These are phyloP conservation scores for Microbotryomycetes sp. DNA, from an alignment of 1,284 basidiomycete species.

Conservation along the genomic window DNA sequence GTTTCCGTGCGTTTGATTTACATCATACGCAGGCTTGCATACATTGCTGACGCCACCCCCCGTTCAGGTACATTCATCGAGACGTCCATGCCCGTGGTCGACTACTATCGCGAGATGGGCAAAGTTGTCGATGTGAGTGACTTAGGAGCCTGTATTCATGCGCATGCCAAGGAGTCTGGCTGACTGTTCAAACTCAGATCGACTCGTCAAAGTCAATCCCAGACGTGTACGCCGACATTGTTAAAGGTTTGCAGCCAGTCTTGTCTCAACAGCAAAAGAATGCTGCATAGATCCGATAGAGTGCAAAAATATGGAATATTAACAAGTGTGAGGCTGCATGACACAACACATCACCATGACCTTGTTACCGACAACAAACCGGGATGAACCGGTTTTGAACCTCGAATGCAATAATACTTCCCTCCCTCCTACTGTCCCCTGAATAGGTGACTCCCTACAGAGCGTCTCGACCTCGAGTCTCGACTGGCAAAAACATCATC, in stretches of 20 bases:
- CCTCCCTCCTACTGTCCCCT: too few species aligned
- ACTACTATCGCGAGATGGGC: slow-evolving; percentile 62
- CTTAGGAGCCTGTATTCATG: neutral
- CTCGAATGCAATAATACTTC: too few species aligned
- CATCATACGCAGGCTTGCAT: neutral
- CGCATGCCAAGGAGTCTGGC: neutral
- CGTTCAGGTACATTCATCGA: slow-evolving; percentile 72
- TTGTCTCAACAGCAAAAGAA: neutral
- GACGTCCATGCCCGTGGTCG: slow-evolving; percentile 93
- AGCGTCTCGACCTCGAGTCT: too few species aligned
- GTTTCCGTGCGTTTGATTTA: slow-evolving; percentile 61
- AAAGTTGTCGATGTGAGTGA: slow-evolving; percentile 73
- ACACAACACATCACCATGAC: too few species aligned
- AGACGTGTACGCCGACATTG: slow-evolving; percentile 53
- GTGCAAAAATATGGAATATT: too few species aligned
- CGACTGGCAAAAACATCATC: too few species aligned
- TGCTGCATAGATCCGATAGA: too few species aligned
- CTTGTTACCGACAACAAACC: too few species aligned
- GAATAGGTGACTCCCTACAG: too few species aligned
- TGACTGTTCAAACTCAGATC: slow-evolving; percentile 49
- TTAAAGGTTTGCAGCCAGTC: slow-evolving; percentile 17
- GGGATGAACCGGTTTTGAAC: too few species aligned
- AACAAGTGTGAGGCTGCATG: too few species aligned
- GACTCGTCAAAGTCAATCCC: slow-evolving; percentile 68
- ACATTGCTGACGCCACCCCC: neutral